phyloP scores from a whole-genome alignment of 179 eudicot species.

The Pouteria campechiana region DNA sequence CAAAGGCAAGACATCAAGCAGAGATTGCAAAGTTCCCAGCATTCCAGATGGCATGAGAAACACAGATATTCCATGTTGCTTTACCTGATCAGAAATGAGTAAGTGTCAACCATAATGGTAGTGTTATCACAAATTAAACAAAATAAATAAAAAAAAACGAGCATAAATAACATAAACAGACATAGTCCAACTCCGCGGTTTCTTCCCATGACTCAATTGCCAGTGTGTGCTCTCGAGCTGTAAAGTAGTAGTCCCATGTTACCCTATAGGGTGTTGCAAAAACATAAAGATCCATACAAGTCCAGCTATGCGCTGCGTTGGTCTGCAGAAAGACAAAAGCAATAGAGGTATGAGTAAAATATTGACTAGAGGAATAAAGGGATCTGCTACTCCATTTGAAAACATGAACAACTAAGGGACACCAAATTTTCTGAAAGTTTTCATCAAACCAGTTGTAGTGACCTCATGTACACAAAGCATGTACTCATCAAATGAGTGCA shows the following conservation, averaged over 20 bases:
- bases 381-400: too few species aligned
- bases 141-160: background rate
- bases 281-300: constrained; percentile 96
- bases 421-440: too few species aligned
- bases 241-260: constrained; percentile 94
- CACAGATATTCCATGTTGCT: constrained; percentile 90
- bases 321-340: constrained; percentile 40
- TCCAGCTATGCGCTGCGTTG: constrained; percentile 81
- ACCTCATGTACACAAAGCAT: too few species aligned
- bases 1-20: constrained; percentile 85
- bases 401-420: too few species aligned
- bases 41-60: constrained; percentile 99
- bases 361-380: too few species aligned
- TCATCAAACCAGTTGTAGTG: too few species aligned
- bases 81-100: constrained; percentile 49
- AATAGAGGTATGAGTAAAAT: too few species aligned
- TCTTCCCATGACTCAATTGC: constrained; percentile 92
- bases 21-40: constrained; percentile 86
- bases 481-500: too few species aligned
- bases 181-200: constrained; percentile 90
- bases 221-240: constrained; percentile 67
- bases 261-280: constrained; percentile 93
- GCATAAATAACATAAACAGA: constrained; percentile 20
- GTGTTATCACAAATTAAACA: background rate
- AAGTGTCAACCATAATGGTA: constrained; percentile 5